Conservation (phyloP, 2,329 filamentous ascomycete species). For the Pestalotiopsis sp. region DNA sequence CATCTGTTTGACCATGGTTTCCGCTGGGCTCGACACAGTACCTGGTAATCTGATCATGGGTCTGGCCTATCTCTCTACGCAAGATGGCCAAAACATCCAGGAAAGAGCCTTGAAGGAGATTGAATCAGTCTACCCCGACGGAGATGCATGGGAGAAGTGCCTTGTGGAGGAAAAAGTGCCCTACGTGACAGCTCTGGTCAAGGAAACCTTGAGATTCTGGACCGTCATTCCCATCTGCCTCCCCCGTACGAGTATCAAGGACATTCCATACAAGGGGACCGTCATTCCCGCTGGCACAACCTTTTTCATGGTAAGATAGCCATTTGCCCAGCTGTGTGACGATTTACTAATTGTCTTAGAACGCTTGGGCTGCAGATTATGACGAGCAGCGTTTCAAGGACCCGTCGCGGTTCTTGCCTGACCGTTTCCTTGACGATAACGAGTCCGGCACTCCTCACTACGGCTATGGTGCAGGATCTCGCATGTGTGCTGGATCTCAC, state of each 20-base stretch:
- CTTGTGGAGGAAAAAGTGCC: constrained; percentile 42
- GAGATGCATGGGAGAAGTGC: constrained; percentile 13
- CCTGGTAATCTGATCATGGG: constrained; percentile 11
- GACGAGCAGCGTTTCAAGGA: constrained; percentile 12
- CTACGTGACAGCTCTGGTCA: constrained; percentile 77
- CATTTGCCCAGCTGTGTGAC: neutral
- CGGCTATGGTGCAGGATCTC: constrained; percentile 9
- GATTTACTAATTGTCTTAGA: neutral
- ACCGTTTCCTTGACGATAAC: constrained; percentile 8
- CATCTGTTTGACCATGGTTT: constrained; percentile 71
- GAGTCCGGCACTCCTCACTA: constrained; percentile 11
- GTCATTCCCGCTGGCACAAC: constrained; percentile 75
- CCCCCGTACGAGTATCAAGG: constrained; percentile 71
- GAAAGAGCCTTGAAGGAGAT: constrained; percentile 62
- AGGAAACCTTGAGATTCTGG: constrained; percentile 79
- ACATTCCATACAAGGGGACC: constrained; percentile 69
- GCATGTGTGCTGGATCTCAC: constrained; percentile 12
- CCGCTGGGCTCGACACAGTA: constrained; percentile 68
- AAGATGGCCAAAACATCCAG: constrained; percentile 66
- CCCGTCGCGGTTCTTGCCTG: neutral
- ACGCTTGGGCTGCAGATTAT: constrained; percentile 11
- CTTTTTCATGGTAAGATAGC: constrained; percentile 65
- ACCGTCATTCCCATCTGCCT: constrained; percentile 80
- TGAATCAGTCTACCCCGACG: constrained; percentile 49
- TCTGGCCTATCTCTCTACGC: constrained; percentile 7